Base-by-base conservation (phyloP, 2,329 filamentous ascomycete genomes). In the Exophiala calicioides region DNA sequence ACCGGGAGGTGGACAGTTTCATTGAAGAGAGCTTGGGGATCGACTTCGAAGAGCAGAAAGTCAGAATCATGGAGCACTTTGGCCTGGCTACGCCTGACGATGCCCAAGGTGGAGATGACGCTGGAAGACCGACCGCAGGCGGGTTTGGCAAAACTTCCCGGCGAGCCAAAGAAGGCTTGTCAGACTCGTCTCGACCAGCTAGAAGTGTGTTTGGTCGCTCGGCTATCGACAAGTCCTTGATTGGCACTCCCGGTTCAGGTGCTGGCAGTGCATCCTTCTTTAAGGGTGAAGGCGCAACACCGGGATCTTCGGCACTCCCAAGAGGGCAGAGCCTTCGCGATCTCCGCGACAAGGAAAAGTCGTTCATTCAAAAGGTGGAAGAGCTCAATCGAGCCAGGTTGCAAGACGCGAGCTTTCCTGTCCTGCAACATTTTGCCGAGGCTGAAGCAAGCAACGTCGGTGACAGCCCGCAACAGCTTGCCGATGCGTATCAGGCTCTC, bases 11-110 rank as follows among this genome's bases (percentile, higher is more conserved):
- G 65, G 90, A 98, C 65, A 80, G 81, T 51, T 97, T 95, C 65
- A 76, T 98, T 45, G 90, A 97, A 65, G 90, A 96, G 60, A 94
- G 95, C 63, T 84, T 97, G 38, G 88, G 90, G 21, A 85, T 95
- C 74, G 90, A 97, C 66, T 97, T 93, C 90, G 90, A 96, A 59
- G 85, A 86, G 12, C 91, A 97, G 71, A 85, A 91, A 53, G 88
- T 87, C 67, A 84, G 84, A 57, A 95, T 98, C 55, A 97, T 96
- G 68, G 84, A 95, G 62, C 93, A 98, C 68, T 97, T 98, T 66
- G 93, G 93, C 10, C 85, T 98, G 12, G 76, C 73, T 5, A 66
- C 69, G 63, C 85, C 82, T 40, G 65, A 68, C 42, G 61, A 61
- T 18, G 51, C 58, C 10, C 35, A 40, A 12, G 56, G 53, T 47